A percentile compares a stretch with the other conserved stretches of the same genome.
Conservation (phyloP, 2,329 filamentous ascomycete genomes). For the Thielaviopsis punctulata region DNA sequence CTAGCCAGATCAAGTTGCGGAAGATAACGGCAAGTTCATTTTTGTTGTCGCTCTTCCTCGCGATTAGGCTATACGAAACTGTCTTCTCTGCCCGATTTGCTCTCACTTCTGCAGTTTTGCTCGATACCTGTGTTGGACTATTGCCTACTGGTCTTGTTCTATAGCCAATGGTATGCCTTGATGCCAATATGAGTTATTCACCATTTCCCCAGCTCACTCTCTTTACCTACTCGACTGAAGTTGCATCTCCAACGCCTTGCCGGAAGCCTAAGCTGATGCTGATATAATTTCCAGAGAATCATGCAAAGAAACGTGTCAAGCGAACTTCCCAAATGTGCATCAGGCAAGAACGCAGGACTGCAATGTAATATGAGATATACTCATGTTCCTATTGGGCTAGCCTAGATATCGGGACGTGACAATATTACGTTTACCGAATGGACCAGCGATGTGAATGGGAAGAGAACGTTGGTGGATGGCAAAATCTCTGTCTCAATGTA, state of each 20-base stretch:
- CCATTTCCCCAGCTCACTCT: too few relatives aligned
- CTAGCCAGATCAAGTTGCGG: background rate
- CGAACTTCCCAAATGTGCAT: background rate
- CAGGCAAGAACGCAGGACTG: background rate
- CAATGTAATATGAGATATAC: background rate
- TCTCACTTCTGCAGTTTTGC: too few relatives aligned
- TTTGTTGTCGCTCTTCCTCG: background rate
- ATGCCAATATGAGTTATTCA: too few relatives aligned
- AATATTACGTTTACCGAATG: too few relatives aligned
- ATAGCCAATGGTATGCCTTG: too few relatives aligned
- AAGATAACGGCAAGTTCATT: background rate
- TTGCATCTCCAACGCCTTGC: background rate
- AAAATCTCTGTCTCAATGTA: too few relatives aligned
- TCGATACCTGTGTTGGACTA: too few relatives aligned
- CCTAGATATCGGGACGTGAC: background rate
- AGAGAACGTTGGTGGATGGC: too few relatives aligned
- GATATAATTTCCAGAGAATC: background rate
- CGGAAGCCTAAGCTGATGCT: background rate
- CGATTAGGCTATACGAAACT: too few relatives aligned
- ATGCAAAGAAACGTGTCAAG: background rate
- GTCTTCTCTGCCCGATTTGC: too few relatives aligned
- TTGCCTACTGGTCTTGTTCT: too few relatives aligned
- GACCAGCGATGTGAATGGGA: too few relatives aligned
- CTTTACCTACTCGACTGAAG: background rate
- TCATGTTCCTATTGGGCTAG: background rate